Conservation (phyloP, 148 eudicot species). For the Cornus kousa region DNA sequence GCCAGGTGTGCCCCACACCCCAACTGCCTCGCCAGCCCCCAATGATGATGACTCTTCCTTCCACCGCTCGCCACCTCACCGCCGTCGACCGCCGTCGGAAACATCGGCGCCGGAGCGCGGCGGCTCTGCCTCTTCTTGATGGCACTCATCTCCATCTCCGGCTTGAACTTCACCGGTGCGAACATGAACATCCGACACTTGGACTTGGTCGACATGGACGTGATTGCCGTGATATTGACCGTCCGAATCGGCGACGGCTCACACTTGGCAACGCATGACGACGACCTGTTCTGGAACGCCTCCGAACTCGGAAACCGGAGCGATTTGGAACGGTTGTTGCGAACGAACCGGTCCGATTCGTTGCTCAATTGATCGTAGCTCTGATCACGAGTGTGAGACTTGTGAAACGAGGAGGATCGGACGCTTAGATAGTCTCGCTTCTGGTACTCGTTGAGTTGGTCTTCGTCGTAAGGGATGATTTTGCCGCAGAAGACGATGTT, state of each 20-base stretch:
- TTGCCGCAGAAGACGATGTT: not conserved
- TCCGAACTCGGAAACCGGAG: constrained; percentile 45
- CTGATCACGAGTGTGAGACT: too few relatives aligned
- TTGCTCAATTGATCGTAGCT: not conserved
- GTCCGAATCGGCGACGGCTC: not conserved
- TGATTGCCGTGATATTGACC: constrained; percentile 30
- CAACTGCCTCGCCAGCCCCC: constrained; percentile 7
- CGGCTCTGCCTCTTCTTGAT: constrained; percentile 28
- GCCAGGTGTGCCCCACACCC: constrained; percentile 23
- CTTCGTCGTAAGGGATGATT: not conserved
- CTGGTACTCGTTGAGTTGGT: constrained; percentile 9
- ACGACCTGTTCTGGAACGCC: not conserved
- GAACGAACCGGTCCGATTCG: not conserved
- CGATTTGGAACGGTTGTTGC: constrained; percentile 10
- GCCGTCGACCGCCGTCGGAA: not conserved
- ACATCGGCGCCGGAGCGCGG: constrained; percentile 4
- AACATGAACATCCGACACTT: constrained; percentile 37
- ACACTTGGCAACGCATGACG: not conserved
- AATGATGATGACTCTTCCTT: not conserved
- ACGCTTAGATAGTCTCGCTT: constrained; percentile 8
- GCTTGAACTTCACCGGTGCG: constrained; percentile 40
- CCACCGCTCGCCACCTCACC: not conserved
- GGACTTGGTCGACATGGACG: constrained; percentile 29
- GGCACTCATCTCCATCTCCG: constrained; percentile 34
- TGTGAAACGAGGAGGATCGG: not conserved